Conservation (phyloP, 148 eudicot species). For the Rhododendron griersonianum region DNA sequence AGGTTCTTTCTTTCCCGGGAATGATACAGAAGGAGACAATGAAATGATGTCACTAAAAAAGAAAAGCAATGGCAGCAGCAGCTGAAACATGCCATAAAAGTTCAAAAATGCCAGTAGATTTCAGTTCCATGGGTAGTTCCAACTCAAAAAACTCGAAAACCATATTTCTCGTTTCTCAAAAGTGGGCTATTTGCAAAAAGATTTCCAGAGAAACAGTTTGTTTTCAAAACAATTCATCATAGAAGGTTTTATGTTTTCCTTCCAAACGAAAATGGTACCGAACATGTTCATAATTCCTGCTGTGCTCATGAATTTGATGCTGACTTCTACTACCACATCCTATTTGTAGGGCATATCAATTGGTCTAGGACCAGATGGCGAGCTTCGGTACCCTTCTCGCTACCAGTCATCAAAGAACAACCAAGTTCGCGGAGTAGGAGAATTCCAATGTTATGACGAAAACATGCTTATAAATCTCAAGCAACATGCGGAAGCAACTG, state of each 20-base stretch:
- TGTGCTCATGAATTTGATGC: background rate
- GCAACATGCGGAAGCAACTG: conserved; percentile 49
- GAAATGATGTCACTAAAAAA: background rate
- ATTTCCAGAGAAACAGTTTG: background rate
- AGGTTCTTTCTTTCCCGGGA: too few species aligned
- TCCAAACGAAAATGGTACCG: background rate
- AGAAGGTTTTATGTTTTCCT: background rate
- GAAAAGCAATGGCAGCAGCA: background rate
- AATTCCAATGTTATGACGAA: conserved; percentile 80
- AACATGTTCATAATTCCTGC: background rate
- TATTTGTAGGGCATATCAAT: conserved; percentile 53
- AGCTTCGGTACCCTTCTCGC: conserved; percentile 73
- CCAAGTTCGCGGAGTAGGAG: conserved; percentile 52
- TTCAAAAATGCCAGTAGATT: background rate
- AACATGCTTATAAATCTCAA: conserved; percentile 65
- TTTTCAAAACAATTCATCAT: background rate
- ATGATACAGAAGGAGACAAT: background rate
- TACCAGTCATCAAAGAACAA: conserved; percentile 23
- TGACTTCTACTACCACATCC: background rate
- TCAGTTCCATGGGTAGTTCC: background rate
- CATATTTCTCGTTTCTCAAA: background rate
- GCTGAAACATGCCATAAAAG: background rate
- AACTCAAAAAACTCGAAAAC: background rate
- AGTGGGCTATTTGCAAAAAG: background rate
- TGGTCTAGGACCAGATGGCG: conserved; percentile 92